phyloP scores from a whole-genome alignment of 176 grass and related monocot genomes.

The Musa acuminata region DNA sequence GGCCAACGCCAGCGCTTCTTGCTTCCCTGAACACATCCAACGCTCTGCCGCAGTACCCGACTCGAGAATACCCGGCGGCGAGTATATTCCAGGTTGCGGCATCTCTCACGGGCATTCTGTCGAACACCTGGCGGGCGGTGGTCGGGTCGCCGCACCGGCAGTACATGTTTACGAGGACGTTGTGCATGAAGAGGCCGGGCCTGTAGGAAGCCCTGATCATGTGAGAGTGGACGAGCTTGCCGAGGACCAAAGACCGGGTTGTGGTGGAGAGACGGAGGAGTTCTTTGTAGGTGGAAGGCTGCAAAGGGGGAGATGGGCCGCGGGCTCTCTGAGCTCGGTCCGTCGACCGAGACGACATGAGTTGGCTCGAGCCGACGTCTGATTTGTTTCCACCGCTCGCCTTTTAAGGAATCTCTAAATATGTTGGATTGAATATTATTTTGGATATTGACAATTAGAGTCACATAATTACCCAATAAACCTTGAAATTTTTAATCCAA shows the following conservation, averaged over 20 bases:
- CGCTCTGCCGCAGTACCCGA: background rate
- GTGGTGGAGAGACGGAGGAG: slow-evolving; percentile 35
- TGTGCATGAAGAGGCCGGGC: slow-evolving; percentile 35
- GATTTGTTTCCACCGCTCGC: background rate
- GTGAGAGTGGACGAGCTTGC: slow-evolving; percentile 44
- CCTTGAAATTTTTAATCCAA: too few relatives aligned
- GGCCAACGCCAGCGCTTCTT: background rate
- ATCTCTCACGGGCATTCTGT: slow-evolving; percentile 48
- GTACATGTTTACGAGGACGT: slow-evolving; percentile 39
- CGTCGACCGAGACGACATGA: background rate
- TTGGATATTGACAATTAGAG: too few relatives aligned
- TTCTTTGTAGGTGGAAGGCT: slow-evolving; percentile 28
- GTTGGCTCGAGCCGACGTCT: background rate
- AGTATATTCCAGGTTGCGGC: slow-evolving; percentile 51
- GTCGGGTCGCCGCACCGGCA: slow-evolving; percentile 28
- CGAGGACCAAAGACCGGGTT: slow-evolving; percentile 32
- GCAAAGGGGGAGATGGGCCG: background rate
- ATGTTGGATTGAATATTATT: too few relatives aligned
- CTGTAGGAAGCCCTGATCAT: slow-evolving; percentile 48
- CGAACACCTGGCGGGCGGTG: slow-evolving; percentile 40
- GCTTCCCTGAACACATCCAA: slow-evolving; percentile 37
- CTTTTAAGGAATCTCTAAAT: background rate
- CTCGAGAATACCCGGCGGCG: slow-evolving; percentile 35
- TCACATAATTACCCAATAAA: too few relatives aligned
- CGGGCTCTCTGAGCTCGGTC: background rate